phyloP scores from a whole-genome alignment of 768 basidiomycete genomes.

The Boletus bicolor region DNA sequence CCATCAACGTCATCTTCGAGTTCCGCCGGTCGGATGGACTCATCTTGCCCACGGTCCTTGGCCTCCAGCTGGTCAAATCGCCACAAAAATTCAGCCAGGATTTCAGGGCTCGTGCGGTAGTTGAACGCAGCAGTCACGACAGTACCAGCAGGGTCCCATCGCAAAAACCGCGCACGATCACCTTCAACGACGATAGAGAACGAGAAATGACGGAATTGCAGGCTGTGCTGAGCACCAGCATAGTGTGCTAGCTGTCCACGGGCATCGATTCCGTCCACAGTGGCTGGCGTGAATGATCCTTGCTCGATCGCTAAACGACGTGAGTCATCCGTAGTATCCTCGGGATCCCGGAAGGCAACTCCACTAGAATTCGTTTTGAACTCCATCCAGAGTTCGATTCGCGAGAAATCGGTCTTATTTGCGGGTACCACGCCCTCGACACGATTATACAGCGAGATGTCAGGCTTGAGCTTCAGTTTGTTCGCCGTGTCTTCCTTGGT shows the following conservation, averaged over 20 bases:
- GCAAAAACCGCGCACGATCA: constrained; percentile 28
- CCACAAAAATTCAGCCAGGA: too few relatives aligned
- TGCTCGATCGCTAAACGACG: background rate
- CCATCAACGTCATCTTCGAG: background rate
- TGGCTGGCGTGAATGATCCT: background rate
- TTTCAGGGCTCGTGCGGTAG: background rate
- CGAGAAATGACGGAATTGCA: constrained; percentile 31
- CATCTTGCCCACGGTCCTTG: background rate
- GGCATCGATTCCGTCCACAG: background rate
- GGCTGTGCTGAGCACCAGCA: constrained; percentile 17
- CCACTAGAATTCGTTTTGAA: background rate
- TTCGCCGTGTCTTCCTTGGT: background rate
- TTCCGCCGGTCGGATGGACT: background rate
- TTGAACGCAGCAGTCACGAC: background rate
- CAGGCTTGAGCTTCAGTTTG: background rate
- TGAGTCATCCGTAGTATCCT: background rate
- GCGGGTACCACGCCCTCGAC: background rate
- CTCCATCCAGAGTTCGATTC: constrained; percentile 8
- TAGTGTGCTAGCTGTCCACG: constrained; percentile 28
- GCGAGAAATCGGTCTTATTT: background rate
- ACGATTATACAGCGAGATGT: background rate
- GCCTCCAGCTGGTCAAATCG: too few relatives aligned
- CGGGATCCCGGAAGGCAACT: background rate
- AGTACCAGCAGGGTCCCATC: constrained; percentile 32
- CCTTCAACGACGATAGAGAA: constrained; percentile 32